A percentile compares a stretch with the other conserved stretches of the same genome.
phyloP scores from a whole-genome alignment of 2,329 filamentous ascomycete species.

The Talaromyces piceae region DNA sequence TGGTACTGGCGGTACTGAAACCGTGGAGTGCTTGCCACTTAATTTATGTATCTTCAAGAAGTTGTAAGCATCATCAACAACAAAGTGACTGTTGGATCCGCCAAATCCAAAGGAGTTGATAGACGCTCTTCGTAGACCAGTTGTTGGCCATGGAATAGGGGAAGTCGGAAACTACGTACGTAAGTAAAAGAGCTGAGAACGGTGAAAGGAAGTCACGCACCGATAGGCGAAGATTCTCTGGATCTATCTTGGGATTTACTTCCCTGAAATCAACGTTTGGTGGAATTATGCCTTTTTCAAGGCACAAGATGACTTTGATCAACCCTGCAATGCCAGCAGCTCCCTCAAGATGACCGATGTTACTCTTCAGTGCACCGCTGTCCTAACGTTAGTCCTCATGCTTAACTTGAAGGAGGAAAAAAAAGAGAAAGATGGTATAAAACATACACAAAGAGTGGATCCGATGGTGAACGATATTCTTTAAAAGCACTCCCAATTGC shows the following conservation, averaged over 20 bases:
- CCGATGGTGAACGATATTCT: not conserved
- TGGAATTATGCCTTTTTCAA: conserved; percentile 12
- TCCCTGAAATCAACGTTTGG: conserved; percentile 8
- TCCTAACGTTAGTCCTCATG: no score
- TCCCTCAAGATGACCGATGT: conserved; percentile 19
- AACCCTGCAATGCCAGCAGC: conserved; percentile 11
- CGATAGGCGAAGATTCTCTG: conserved; percentile 8
- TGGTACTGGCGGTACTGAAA: not conserved
- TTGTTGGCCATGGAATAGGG: conserved; percentile 14
- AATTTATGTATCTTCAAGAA: not conserved
- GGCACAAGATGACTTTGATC: conserved; percentile 6
- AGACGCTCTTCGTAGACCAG: conserved; percentile 10
- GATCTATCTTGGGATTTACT: conserved; percentile 1
- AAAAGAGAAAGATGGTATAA: not conserved
- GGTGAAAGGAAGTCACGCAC: no score
- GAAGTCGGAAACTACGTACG: conserved; percentile 13
- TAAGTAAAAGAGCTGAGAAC: no score
- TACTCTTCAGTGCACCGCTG: conserved; percentile 18
- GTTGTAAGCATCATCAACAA: conserved; percentile 4
- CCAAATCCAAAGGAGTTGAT: conserved; percentile 39
- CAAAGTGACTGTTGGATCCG: conserved; percentile 17
- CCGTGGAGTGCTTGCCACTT: not conserved
- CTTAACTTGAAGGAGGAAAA: no score
- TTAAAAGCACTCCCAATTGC: conserved; percentile 13
- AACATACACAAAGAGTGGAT: conserved; percentile 1